Conservation (phyloP, 2,329 filamentous ascomycete genomes). For the Paraphaeosphaeria minitans region DNA sequence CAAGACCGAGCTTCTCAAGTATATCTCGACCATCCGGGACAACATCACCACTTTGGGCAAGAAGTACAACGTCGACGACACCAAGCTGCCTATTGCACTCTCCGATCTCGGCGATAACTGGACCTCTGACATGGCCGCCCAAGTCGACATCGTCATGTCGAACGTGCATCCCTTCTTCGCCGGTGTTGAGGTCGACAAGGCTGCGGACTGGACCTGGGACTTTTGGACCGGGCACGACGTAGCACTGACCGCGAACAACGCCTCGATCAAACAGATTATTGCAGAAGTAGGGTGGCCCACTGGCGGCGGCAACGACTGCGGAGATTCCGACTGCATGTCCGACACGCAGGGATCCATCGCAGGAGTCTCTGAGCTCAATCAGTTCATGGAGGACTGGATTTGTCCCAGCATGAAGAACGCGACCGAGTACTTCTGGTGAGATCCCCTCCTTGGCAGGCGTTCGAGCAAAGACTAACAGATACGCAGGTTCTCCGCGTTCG, state of each 20-base stretch:
- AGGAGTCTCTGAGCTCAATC: conserved; percentile 78
- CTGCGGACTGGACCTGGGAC: conserved; percentile 77
- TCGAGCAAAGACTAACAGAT: conserved; percentile 7
- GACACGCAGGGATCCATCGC: conserved; percentile 71
- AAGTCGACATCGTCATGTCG: conserved; percentile 89
- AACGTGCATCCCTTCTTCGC: conserved; percentile 98
- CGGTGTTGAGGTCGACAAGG: conserved; percentile 69
- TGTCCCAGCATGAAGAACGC: conserved; percentile 79
- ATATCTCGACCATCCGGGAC: conserved; percentile 68
- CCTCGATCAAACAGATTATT: conserved; percentile 71
- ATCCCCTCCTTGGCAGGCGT: conserved; percentile 6
- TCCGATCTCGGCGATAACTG: conserved; percentile 91
- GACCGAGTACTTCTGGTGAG: conserved; percentile 91
- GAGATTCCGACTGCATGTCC: conserved; percentile 61
- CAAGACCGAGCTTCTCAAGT: conserved; percentile 62
- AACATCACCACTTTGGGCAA: conserved; percentile 60
- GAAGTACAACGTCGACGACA: conserved; percentile 58
- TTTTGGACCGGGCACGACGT: conserved; percentile 81
- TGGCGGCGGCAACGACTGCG: conserved; percentile 79
- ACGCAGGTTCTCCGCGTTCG: conserved; percentile 83
- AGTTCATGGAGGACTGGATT: conserved; percentile 85
- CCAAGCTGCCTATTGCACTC: conserved; percentile 79
- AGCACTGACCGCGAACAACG: conserved; percentile 59
- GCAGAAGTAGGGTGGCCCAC: conserved; percentile 92
- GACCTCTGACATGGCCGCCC: conserved; percentile 69